Evolutionary conservation across 371 early-diverging fungal genomes (phyloP), one percentile per base, ranked within the genome.

Genomic region (Apophysomyces sp.): DNA sequence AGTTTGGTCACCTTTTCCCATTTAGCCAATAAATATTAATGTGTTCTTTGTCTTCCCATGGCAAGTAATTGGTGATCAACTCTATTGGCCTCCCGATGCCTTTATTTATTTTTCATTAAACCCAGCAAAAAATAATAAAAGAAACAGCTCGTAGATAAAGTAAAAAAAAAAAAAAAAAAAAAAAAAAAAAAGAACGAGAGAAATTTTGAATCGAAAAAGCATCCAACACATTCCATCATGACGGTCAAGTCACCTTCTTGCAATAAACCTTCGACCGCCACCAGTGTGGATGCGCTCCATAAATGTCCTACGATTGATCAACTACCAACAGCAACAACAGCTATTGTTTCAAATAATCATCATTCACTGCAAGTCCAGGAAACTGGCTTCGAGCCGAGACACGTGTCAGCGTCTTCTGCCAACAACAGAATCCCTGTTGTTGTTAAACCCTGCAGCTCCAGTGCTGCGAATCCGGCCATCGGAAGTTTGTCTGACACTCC

Each of bases 1-100:
- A 89, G 61, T 98, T 98, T 86, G 98, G 99, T 6, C 57, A 40
- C 29, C 61, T 88, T 16, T 72, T 88, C 55, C 86, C 86, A 7
- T 86, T 80, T 62, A 44, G 21, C 21, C 18, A 21, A 21, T 44
- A 44, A 44, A 44, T 3, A 16, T 21, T 18, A 2, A n/a, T 0
- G 9, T 44, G n/a, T 44, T 44, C 44, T 16, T 44, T 44, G n/a
- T n/a, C 18, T 18, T 44, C n/a, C n/a, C 49, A 21, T 44, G n/a
- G 13, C 4, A 34, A 11, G 34, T 34, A 34, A 34, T 1, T 1
- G 34, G 13, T 1, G 34, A 34, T 34, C 34, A 34, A 34, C 34
- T 34, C 34, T 34, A 34, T 34, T 34, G 34, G 13, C 13, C 34
- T 34, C 13, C 5, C 34, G 34, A 13, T 4, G n/a, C n/a, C n/a